phyloP scores from a whole-genome alignment of 2,329 filamentous ascomycete species.

The Penicillium sp. region DNA sequence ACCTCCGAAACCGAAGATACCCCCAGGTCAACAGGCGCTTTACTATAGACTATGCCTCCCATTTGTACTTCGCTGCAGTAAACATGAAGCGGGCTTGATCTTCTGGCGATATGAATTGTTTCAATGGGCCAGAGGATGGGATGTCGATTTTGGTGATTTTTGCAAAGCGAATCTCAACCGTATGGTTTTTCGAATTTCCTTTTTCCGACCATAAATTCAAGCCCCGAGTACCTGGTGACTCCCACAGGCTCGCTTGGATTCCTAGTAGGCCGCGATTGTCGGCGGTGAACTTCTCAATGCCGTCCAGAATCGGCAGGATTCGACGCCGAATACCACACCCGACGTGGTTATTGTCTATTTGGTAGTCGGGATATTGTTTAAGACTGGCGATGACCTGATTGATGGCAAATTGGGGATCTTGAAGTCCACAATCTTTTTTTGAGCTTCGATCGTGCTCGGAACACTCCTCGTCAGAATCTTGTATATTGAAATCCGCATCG shows the following conservation, averaged over 20 bases:
- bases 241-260: slow-evolving; percentile 15
- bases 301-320: slow-evolving; percentile 44
- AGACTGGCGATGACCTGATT: slow-evolving; percentile 40
- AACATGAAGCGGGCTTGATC: slow-evolving; percentile 40
- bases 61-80: slow-evolving; percentile 40
- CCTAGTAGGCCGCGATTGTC: slow-evolving; percentile 38
- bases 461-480: slow-evolving; percentile 7
- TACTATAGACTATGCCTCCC: slow-evolving; percentile 33
- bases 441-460: neutral
- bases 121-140: slow-evolving; percentile 16
- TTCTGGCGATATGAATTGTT: slow-evolving; percentile 22
- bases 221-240: slow-evolving; percentile 15
- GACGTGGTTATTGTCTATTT: slow-evolving; percentile 46
- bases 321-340: slow-evolving; percentile 48
- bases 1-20: neutral
- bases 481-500: slow-evolving; percentile 35
- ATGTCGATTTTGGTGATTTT: slow-evolving; percentile 27
- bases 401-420: slow-evolving; percentile 33
- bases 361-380: slow-evolving; percentile 48
- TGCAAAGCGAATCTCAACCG: slow-evolving; percentile 32
- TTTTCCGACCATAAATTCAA: slow-evolving; percentile 28
- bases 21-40: neutral
- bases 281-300: slow-evolving; percentile 41
- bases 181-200: slow-evolving; percentile 18
- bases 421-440: neutral